Conservation (phyloP, 2,329 filamentous ascomycete genomes). For the Ophiognomonia clavigignenti-juglandacearum region DNA sequence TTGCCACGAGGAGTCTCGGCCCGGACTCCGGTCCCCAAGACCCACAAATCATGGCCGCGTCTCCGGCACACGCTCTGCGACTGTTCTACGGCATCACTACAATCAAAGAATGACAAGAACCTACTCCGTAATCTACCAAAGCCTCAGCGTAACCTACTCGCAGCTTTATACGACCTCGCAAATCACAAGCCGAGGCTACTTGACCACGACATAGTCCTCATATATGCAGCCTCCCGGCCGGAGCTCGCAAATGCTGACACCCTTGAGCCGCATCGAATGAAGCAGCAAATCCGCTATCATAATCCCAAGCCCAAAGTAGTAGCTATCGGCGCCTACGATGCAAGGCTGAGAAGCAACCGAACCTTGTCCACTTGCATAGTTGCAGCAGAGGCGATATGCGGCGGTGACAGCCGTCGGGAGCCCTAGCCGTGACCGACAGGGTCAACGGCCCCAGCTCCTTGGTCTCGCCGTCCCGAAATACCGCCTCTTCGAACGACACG, state of each 20-base stretch:
- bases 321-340: background rate
- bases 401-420: constrained; percentile 6
- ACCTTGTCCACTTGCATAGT: background rate
- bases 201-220: no score
- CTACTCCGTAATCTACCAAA: no score
- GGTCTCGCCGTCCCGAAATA: constrained; percentile 12
- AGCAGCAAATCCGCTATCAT: no score
- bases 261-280: no score
- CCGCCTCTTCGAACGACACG: constrained; percentile 4
- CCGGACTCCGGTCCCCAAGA: constrained; percentile 4
- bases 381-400: background rate
- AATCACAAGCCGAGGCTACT: no score
- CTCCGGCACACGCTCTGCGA: background rate
- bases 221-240: no score
- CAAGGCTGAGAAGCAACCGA: background rate
- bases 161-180: no score
- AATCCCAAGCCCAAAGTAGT: no score
- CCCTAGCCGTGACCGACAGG: constrained; percentile 4
- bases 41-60: background rate
- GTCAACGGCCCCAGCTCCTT: no score
- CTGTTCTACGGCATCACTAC: background rate
- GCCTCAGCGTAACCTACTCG: no score
- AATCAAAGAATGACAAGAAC: no score
- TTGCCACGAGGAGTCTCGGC: constrained; percentile 5
- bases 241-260: no score